Evolutionary conservation across 805 yeast species (phyloP), one percentile per base, ranked within the genome.

Genomic region (Kluyveromyces lactis): DNA sequence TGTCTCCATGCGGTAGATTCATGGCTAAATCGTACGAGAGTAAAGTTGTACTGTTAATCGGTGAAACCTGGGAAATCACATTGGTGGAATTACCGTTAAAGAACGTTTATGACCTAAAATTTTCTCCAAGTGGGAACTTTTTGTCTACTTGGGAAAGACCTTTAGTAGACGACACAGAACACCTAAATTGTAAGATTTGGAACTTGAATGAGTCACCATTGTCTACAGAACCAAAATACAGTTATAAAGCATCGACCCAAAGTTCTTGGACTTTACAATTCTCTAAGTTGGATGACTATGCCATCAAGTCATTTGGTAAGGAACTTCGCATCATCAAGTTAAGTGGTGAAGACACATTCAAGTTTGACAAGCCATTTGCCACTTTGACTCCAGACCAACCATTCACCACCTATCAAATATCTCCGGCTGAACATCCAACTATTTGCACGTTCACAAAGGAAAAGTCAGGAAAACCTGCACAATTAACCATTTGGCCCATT

Each of bases 141-240:
- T 62, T 92, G 46, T 75, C 85, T 47, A 77, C 95, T 28, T 92
- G 97, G 96, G 86, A 86, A 50, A 85, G 86, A 55, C 95, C 97
- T 3, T 65, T 80, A 51, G 68, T 75, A 51, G 78, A 75, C 50
- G 86, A 77, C 44, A 68, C 77, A 38, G 89, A 94, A 34, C 73
- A 69, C 44, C 77, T 86, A 46, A 92, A 92, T 62, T 86, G 90
- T 47, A 77, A 77, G 55, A 72, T 92, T 42, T 86, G 82, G 75
- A 72, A 76, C 48, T 63, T 82, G 36, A 60, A 60, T 32, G 66
- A 65, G 40, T 64, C 75, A 38, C 64, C 77, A 38, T 73, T 72
- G 8, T 31, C 44, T 9, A 39, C 35, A 12, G 36, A 31, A 4
- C 58, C 62, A 18, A 53, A 45, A 5, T 58, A 45, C 43, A 72